These are phyloP conservation scores for Purpureocillium lavendulum DNA, from an alignment of 2,329 filamentous ascomycete species.

Conservation along the genomic window DNA sequence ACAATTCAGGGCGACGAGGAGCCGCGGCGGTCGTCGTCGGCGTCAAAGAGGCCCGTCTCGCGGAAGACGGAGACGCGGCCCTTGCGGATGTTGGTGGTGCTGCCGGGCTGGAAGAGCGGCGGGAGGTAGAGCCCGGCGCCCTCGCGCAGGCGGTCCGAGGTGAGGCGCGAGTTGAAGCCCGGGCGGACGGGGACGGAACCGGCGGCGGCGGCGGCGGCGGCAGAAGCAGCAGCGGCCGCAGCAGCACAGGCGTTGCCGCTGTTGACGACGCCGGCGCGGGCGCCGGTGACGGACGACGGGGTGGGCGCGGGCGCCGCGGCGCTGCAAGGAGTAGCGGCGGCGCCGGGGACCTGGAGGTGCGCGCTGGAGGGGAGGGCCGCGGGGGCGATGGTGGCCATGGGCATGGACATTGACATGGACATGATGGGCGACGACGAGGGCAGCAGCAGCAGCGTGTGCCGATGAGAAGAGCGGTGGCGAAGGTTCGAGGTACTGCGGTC, in stretches of 20 bases:
- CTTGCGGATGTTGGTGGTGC: slow-evolving; percentile 38
- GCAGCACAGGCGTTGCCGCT: too few relatives aligned
- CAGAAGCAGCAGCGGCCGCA: not conserved
- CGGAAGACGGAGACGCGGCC: slow-evolving; percentile 44
- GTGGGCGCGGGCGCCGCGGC: too few relatives aligned
- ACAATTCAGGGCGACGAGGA: not conserved
- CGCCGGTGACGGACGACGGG: not conserved
- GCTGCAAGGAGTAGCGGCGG: not conserved
- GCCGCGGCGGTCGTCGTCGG: not conserved
- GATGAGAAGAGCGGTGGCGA: too few relatives aligned
- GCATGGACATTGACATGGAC: not conserved
- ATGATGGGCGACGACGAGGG: not conserved
- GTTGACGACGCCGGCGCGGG: not conserved
- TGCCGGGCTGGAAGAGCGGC: slow-evolving; percentile 29
- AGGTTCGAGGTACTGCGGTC: too few relatives aligned
- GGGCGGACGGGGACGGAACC: slow-evolving; percentile 26
- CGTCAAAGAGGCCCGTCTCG: slow-evolving; percentile 35
- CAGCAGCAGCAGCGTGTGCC: too few relatives aligned
- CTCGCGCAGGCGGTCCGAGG: slow-evolving; percentile 43
- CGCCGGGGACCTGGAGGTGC: not conserved
- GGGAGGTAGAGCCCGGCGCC: slow-evolving; percentile 28
- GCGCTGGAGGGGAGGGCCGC: not conserved
- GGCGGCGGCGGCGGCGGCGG: not conserved
- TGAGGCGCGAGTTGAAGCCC: slow-evolving; percentile 40
- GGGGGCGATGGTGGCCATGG: not conserved